Base-by-base conservation (phyloP, 2,329 filamentous ascomycete genomes). In the Fusarium pseudocircinatum region DNA sequence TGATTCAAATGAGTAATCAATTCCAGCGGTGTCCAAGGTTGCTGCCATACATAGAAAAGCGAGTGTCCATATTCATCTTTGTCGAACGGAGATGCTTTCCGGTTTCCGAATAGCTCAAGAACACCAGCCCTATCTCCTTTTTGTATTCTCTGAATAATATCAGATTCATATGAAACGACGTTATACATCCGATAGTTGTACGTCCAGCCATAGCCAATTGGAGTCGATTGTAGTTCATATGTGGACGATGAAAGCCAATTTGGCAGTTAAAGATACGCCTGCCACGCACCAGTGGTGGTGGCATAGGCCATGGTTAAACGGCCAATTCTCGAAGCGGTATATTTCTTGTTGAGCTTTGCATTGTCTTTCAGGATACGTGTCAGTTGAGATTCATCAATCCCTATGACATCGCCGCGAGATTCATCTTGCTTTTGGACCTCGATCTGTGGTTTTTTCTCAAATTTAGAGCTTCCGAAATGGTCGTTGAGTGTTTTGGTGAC, bases 1-100 rank as follows among this genome's bases (percentile, higher is more conserved):
- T 28, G 0, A 22, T 5, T 0, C 24, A 1, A 40, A 4, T 59
- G 0, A 59, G 57, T 50, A 2, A 2, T 1, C 16, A 24, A 3
- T 22, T 10, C 24, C 16, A 59, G 9, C 13, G 5, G 7, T 36
- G 44, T 4, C 7, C 10, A 9, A 4, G 3, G 8, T 2, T 59
- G 13, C 44, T 72, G 36, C 3, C 30, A 47, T 24, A 79, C 78
- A 42, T 75, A 59, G 34, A 79, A 36, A 0, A 79, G 62, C 0
- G 75, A 75, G 0, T 18, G 0, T 0, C 77, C 78, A 2, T 22
- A 0, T 0, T n/a, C 10, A n/a, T 69, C 62, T 14, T 52, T 72
- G n/a, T 79, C 78, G 22, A 77, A 79, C 0, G 76, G 77, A 0
- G 78, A 79, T 16, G 78, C 78, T 30, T 72, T 11, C 6, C 67